These are phyloP conservation scores for Forsythia viridissima DNA, from an alignment of 257 asterid genomes.

Conservation along the genomic window DNA sequence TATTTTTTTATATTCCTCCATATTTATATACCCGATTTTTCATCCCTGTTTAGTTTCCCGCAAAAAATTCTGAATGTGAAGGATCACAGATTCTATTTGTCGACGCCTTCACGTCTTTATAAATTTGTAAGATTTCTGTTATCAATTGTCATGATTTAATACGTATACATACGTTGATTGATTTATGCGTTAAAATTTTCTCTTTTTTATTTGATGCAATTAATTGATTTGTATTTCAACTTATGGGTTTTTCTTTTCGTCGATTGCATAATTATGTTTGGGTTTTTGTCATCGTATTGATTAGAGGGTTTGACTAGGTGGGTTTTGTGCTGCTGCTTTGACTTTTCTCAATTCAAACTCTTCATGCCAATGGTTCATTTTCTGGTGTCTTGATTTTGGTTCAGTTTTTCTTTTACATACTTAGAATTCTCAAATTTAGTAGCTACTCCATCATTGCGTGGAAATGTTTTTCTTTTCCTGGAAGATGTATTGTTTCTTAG, in stretches of 20 bases:
- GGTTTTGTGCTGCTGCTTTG: neutral
- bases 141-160: neutral
- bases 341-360: neutral
- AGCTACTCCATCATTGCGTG: neutral
- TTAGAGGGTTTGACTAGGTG: neutral
- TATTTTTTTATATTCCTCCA: too few relatives aligned
- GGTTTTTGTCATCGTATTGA: neutral
- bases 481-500: neutral
- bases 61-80: conserved; percentile 28
- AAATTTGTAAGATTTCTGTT: conserved; percentile 24
- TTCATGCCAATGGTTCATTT: neutral
- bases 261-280: neutral
- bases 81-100: conserved; percentile 25
- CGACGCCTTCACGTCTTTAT: conserved; percentile 30
- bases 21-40: conserved; percentile 15
- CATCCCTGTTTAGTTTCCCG: conserved; percentile 34
- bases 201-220: neutral
- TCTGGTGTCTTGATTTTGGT: neutral
- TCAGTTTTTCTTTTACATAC: neutral
- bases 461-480: neutral
- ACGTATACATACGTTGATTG: neutral
- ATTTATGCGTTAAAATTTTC: neutral
- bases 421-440: neutral
- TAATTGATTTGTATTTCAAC: neutral
- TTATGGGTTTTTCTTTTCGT: neutral